phyloP scores from a whole-genome alignment of 2,329 filamentous ascomycete genomes.

The Talaromyces islandicus region DNA sequence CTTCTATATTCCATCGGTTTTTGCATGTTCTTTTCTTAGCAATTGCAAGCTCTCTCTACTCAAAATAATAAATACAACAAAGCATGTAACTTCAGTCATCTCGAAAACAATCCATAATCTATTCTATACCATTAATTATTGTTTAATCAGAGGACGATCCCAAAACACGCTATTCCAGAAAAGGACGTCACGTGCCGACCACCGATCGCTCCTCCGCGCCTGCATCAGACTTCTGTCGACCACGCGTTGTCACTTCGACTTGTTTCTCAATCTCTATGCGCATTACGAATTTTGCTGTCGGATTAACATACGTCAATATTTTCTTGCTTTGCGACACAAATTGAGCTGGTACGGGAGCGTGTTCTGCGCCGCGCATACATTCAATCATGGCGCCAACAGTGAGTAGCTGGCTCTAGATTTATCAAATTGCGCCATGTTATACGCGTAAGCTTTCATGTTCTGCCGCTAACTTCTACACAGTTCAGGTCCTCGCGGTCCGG shows the following conservation, averaged over 20 bases:
- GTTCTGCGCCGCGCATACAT: constrained; percentile 1
- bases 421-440: background rate
- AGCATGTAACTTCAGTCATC: background rate
- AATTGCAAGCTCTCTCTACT: background rate
- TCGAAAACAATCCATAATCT: background rate
- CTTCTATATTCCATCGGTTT: background rate
- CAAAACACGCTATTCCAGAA: constrained; percentile 3
- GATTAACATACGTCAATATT: background rate
- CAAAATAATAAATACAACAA: background rate
- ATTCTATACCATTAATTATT: background rate
- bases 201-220: constrained; percentile 2
- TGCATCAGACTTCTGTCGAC: background rate
- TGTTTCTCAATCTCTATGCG: background rate
- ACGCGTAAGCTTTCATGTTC: background rate
- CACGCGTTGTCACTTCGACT: background rate
- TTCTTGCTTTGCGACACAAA: background rate
- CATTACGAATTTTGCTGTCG: background rate
- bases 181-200: constrained; percentile 6
- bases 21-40: background rate
- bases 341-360: constrained; percentile 4
- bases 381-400: constrained; percentile 12
- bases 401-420: constrained; percentile 1
- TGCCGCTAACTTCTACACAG: constrained; percentile 23
- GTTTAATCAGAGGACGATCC: background rate
- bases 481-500: constrained; percentile 53